Base-by-base conservation (phyloP, 345 rosid genomes). In the Litchi chinensis region DNA sequence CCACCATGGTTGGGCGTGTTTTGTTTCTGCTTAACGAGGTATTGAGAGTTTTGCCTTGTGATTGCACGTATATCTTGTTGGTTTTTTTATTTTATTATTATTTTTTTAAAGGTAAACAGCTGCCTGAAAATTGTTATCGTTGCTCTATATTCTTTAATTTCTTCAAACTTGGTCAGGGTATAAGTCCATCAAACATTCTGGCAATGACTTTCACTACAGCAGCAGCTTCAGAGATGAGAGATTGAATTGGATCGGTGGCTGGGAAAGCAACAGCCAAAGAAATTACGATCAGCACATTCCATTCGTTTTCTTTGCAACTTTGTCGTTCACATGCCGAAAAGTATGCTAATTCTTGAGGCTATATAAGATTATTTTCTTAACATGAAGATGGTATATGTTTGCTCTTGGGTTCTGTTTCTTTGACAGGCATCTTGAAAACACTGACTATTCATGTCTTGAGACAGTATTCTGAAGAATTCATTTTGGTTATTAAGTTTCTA, bases 191-290 rank as follows among this genome's bases (percentile, higher is more conserved):
- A 78, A 95, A 95, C 84, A 87, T 95, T 80, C 86, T 93, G 82
- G 98, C 99, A 16, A 95, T 93, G 99, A 93, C 99, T 83, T 95
- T 95, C 90, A 93, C 99, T 41, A 95, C 93, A 68, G 95, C 99
- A 40, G 99, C 99, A 69, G 92, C 96, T 80, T 83, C 91, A 72
- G 99, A 95, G 90, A 95, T 95, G 98, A 88, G 95, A 86, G 97
- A 92, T 78, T 94, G 97, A 40, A 86, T 95, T 64, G 90, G 86
- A 81, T 83, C 86, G 16, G 85, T 87, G 76, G 95, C 97, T 71
- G 96, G 99, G 83, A 95, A 93, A 90, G 84, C 90, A 83, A 88
- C 82, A 77, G 93, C 93, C 32, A 92, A 92, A 83, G 93, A 93
- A 24, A 89, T 95, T 76, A 89, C 86, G 74, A 91, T 95, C 81